Base-by-base conservation (phyloP, 768 basidiomycete species). In the Pleurotus giganteus region DNA sequence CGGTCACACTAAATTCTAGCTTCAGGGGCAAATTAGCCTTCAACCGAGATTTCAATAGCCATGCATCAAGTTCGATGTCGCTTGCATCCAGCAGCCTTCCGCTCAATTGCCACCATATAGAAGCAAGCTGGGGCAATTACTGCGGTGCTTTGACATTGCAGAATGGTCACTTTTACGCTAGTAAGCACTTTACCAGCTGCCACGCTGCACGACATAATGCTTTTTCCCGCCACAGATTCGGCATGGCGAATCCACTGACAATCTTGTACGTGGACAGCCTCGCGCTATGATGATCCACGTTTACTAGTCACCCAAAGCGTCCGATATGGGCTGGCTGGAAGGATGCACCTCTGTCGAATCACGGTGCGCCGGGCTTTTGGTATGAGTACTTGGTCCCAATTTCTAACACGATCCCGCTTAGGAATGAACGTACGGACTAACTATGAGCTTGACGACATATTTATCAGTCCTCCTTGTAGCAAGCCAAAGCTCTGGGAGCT, bases 211-310 rank as follows among this genome's bases (percentile, higher is more conserved):
- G 51, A 47, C n/a, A 34, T 46, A 53, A 31, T 56, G 37, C 21
- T 26, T 23, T 21, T 23, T 27, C 39, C 19, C 12, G 12, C 15
- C 23, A 11, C 46, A 91, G 88, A 74, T 90, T 60, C 75, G 89
- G 51, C 89, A 92, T 65, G 89, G 83, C 26, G 87, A 92, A 62
- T 89, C 89, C 6, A 82, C 78, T 29, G 89, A 91, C 60, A 92
- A 92, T 60, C 58, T 85, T 63, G 89, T 88, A 46, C 44, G 82
- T 64, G 23, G 31, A 23, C 7, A 15, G 9, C 24, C 19, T 51
- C 36, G 34, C 28, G 9, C 31, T 13, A 19, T 15, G 12, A 11
- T 41, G 39, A 12, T 41, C 39, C n/a, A 29, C 17, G 17, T 23
- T 36, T 27, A 32, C 45, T 27, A 54, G 50, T 44, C 58, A 34